Percentiles rank a stretch among this genome's conserved stretches.
Conservation (phyloP, 768 basidiomycete genomes). For the Punctularia strigosozonata region DNA sequence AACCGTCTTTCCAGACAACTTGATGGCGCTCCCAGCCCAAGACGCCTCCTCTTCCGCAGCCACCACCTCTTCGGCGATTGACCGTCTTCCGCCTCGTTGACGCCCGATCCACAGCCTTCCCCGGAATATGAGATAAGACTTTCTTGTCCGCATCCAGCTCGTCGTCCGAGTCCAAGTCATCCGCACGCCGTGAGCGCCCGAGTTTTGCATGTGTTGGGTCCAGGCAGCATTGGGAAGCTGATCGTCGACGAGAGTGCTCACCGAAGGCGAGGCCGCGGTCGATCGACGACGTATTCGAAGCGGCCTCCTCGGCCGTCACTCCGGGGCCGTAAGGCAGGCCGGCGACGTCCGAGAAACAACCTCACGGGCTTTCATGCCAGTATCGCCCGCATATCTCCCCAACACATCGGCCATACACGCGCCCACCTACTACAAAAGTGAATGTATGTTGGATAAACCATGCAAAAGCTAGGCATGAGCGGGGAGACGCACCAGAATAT, state of each 20-base stretch:
- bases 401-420: no score
- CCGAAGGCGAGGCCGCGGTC: no score
- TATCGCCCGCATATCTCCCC: no score
- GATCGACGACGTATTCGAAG: no score
- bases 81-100: slow-evolving; percentile 15
- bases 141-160: slow-evolving; percentile 13
- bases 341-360: no score
- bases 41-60: slow-evolving; percentile 17
- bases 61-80: slow-evolving; percentile 16
- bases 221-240: slow-evolving; percentile 59
- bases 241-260: slow-evolving; percentile 53
- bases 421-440: no score
- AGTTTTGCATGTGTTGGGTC: slow-evolving; percentile 38
- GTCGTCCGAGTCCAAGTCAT: slow-evolving; percentile 23
- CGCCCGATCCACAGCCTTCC: slow-evolving; percentile 8
- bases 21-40: slow-evolving; percentile 10
- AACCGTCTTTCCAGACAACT: background rate
- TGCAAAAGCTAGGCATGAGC: no score
- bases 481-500: no score
- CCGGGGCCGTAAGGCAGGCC: no score
- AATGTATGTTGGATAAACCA: no score
- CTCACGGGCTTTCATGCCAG: no score
- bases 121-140: slow-evolving; percentile 12
- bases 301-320: no score
- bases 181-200: slow-evolving; percentile 26